phyloP scores from a whole-genome alignment of 108 stramenopile species.

The Schizochytrium sp. region DNA sequence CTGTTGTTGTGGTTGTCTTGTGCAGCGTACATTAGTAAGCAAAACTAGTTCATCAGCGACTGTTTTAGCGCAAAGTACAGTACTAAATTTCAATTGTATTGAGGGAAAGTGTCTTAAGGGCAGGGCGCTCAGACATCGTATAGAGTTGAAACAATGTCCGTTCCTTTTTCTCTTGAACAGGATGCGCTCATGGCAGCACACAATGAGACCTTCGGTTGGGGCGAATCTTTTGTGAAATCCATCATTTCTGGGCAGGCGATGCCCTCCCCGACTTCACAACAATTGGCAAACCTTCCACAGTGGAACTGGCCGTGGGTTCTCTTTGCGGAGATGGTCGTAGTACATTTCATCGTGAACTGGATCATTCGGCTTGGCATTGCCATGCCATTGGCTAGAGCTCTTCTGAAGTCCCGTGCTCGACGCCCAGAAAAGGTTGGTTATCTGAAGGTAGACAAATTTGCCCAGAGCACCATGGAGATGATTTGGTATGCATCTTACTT shows the following conservation, averaged over 20 bases:
- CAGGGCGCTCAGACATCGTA: too few relatives aligned
- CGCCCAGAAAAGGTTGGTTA: background rate
- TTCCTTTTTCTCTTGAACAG: too few relatives aligned
- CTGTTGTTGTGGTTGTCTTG: too few relatives aligned
- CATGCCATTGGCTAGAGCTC: slow-evolving; percentile 5
- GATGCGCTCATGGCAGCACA: slow-evolving; percentile 3
- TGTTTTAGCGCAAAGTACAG: too few relatives aligned
- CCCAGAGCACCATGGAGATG: slow-evolving; percentile 61
- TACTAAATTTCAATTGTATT: too few relatives aligned
- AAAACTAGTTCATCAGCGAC: too few relatives aligned
- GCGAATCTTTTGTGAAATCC: slow-evolving; percentile 23
- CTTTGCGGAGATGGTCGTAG: slow-evolving; percentile 30
- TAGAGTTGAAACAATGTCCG: too few relatives aligned
- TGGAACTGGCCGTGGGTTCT: slow-evolving; percentile 44
- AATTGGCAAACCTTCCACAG: background rate
- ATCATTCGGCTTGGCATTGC: background rate
- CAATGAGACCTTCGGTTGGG: slow-evolving; percentile 3
- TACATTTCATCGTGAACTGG: slow-evolving; percentile 61
- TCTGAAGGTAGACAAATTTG: slow-evolving; percentile 56
- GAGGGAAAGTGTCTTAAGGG: too few relatives aligned
- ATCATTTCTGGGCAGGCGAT: background rate
- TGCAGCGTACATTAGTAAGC: too few relatives aligned
- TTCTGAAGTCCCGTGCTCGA: slow-evolving; percentile 5
- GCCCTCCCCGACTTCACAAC: slow-evolving; percentile 17
- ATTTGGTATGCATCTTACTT: slow-evolving; percentile 57